Evolutionary conservation across 441 rosid genomes (phyloP).

Genomic region (Erysimum pusillum): DNA sequence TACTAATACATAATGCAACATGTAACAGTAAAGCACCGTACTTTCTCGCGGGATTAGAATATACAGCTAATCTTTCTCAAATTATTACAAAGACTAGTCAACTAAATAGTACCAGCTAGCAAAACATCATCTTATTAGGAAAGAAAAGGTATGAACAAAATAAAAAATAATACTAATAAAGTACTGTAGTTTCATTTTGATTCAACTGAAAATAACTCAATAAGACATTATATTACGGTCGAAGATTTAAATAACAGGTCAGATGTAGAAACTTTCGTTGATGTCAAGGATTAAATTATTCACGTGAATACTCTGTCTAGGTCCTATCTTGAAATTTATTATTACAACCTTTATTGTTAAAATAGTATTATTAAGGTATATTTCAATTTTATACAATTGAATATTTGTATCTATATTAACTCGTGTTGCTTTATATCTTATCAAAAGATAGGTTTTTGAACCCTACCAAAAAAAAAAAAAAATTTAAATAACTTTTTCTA

Average conservation of each 20-base stretch:
- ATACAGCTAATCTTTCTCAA: conserved; percentile 25
- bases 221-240: not conserved
- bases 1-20: conserved; percentile 23
- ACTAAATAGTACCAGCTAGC: conserved; percentile 10
- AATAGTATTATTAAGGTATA: not conserved
- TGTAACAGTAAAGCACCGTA: conserved; percentile 36
- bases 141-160: conserved; percentile 8
- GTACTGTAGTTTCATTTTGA: not conserved
- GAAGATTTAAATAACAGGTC: conserved; percentile 16
- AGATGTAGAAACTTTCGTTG: conserved; percentile 19
- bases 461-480: too few relatives aligned
- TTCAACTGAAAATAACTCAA: not conserved
- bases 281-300: conserved; percentile 26
- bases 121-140: conserved; percentile 12
- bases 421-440: conserved; percentile 11
- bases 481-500: not conserved
- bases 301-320: conserved; percentile 40
- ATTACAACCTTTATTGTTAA: not conserved
- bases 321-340: conserved; percentile 22
- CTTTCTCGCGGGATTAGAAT: conserved; percentile 34
- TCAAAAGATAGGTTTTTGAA: not conserved
- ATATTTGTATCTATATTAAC: not conserved
- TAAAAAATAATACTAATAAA: too few relatives aligned
- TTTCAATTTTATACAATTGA: not conserved
- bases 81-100: conserved; percentile 8